phyloP scores from a whole-genome alignment of 164 flowering plant genomes.

The Kingdonia uniflora region DNA sequence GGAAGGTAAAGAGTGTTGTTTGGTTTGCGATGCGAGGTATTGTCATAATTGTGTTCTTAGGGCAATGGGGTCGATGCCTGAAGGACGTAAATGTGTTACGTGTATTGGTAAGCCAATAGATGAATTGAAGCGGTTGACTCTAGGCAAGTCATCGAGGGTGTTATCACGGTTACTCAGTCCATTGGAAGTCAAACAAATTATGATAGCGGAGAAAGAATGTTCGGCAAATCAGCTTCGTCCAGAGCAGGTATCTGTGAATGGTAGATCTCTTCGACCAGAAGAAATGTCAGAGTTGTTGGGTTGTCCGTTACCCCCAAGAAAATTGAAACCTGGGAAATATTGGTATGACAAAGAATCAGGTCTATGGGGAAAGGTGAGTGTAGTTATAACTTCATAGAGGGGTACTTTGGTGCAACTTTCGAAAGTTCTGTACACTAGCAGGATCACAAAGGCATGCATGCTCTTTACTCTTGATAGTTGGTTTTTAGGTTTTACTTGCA shows the following conservation, averaged over 20 bases:
- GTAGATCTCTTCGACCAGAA: slow-evolving; percentile 59
- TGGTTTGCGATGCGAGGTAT: slow-evolving; percentile 84
- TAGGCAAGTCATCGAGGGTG: slow-evolving; percentile 73
- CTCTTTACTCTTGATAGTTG: no score
- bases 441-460: no score
- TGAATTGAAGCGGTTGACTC: slow-evolving; percentile 56
- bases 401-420: no score
- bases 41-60: slow-evolving; percentile 89
- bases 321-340: slow-evolving; percentile 86
- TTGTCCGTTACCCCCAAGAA: slow-evolving; percentile 72
- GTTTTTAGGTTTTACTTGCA: no score
- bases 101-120: slow-evolving; percentile 82
- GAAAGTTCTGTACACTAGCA: no score
- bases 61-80: slow-evolving; percentile 99
- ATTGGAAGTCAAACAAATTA: slow-evolving; percentile 85
- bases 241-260: slow-evolving; percentile 86
- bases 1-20: slow-evolving; percentile 82
- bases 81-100: slow-evolving; percentile 95
- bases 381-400: neutral
- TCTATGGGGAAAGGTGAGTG: slow-evolving; percentile 87
- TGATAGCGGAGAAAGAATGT: slow-evolving; percentile 95
- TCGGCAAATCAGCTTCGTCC: slow-evolving; percentile 96
- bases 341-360: slow-evolving; percentile 99
- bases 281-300: slow-evolving; percentile 83
- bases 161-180: slow-evolving; percentile 70